A percentile compares a stretch with the other conserved stretches of the same genome.
phyloP scores from a whole-genome alignment of 257 asterid genomes.

The Ehretia macrophylla region DNA sequence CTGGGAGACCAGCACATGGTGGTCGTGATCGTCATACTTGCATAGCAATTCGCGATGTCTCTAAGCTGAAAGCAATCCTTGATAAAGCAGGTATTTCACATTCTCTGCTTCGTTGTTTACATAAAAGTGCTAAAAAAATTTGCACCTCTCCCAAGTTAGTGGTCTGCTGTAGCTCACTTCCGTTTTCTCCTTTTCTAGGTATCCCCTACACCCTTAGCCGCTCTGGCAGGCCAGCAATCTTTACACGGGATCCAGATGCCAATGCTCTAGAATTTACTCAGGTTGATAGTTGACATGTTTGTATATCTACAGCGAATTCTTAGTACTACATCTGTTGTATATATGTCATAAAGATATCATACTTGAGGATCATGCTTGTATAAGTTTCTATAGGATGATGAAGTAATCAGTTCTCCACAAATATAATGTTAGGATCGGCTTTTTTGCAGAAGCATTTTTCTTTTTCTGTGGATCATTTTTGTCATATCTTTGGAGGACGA shows the following conservation, averaged over 20 bases:
- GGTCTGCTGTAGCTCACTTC: neutral
- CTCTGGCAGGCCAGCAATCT: constrained; percentile 90
- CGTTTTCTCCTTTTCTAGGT: constrained; percentile 36
- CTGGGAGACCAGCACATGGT: constrained; percentile 87
- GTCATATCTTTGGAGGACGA: too few species aligned
- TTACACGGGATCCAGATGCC: constrained; percentile 87
- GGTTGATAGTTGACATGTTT: constrained; percentile 22
- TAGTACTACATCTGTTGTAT: neutral
- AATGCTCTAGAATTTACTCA: constrained; percentile 95
- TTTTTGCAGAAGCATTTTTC: too few species aligned
- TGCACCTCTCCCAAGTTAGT: neutral
- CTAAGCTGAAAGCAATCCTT: constrained; percentile 67
- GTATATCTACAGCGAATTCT: neutral
- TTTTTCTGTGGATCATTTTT: too few species aligned
- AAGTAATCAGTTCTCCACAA: too few species aligned
- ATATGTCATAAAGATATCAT: neutral
- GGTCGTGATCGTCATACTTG: constrained; percentile 95
- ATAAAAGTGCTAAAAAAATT: neutral
- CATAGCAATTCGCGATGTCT: constrained; percentile 72
- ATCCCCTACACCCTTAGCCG: constrained; percentile 80
- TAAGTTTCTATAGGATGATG: too few species aligned
- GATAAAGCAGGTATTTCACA: constrained; percentile 61
- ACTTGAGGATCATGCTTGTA: too few species aligned
- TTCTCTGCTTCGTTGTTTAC: constrained; percentile 1
- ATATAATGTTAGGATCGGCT: too few species aligned